Conservation (phyloP, 2,329 filamentous ascomycete genomes). For the Colletotrichum trifolii region DNA sequence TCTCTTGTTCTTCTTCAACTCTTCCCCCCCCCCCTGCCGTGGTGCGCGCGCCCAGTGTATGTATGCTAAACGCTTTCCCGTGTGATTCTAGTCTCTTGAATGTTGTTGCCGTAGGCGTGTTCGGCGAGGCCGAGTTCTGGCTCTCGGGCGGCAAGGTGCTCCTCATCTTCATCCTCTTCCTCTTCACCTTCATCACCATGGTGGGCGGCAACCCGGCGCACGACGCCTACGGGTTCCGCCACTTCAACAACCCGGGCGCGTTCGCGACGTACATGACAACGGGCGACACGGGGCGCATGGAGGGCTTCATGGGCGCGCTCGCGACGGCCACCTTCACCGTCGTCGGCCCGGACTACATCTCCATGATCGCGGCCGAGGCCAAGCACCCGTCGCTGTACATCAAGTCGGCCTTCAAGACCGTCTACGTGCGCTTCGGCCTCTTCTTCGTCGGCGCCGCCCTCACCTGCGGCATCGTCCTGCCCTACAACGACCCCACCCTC, state of each 20-base stretch:
- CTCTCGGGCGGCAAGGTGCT: conserved; percentile 64
- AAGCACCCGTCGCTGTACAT: conserved; percentile 70
- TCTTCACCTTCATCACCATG: conserved; percentile 63
- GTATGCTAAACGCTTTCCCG: conserved; percentile 31
- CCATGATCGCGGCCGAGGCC: conserved; percentile 74
- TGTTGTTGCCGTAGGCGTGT: conserved; percentile 43
- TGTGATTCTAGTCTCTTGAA: conserved; percentile 38
- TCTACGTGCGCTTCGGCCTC: conserved; percentile 74
- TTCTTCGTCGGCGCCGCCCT: conserved; percentile 69
- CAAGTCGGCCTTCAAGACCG: conserved; percentile 64
- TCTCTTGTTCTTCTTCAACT: background rate
- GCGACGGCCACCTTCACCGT: conserved; percentile 75
- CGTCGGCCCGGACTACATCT: conserved; percentile 73
- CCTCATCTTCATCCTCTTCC: conserved; percentile 71
- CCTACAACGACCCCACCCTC: conserved; percentile 71
- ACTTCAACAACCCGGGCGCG: conserved; percentile 36
- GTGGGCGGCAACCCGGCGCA: conserved; percentile 44
- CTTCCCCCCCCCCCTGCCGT: background rate
- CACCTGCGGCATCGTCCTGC: conserved; percentile 72
- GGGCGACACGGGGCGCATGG: conserved; percentile 72
- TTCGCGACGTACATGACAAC: conserved; percentile 38
- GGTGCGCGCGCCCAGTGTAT: background rate
- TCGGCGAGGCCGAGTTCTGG: conserved; percentile 70
- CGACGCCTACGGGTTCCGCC: conserved; percentile 40
- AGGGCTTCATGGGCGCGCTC: conserved; percentile 76